Conservation (phyloP, 106 monocot genomes). For the Dioscorea alata region DNA sequence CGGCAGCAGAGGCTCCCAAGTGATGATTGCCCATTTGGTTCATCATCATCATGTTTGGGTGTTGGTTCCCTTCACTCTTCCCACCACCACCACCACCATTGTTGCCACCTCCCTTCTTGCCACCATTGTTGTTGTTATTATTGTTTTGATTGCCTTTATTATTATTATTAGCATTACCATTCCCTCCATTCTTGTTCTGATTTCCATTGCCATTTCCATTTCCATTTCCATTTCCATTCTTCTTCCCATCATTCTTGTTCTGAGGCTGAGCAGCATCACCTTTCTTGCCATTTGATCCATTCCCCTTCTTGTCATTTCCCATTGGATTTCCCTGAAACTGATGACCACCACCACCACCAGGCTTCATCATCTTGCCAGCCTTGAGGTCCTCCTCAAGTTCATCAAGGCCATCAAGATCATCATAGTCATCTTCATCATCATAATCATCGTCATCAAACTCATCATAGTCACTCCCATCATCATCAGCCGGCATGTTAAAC, state of each 20-base stretch:
- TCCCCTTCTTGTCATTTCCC: constrained; percentile 1
- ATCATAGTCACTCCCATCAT: constrained; percentile 10
- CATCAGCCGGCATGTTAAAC: constrained; percentile 30
- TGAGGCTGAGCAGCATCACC: constrained; percentile 8
- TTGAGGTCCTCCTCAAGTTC: constrained; percentile 34
- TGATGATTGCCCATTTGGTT: constrained; percentile 5
- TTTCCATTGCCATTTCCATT: constrained; percentile 3
- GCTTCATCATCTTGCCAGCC: constrained; percentile 23
- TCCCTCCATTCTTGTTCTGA: constrained; percentile 4
- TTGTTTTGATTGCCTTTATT: background rate
- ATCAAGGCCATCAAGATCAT: constrained; percentile 1
- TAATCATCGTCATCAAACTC: constrained; percentile 13
- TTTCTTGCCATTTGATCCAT: constrained; percentile 4
- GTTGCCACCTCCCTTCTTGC: constrained; percentile 1
- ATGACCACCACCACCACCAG: too few species aligned
- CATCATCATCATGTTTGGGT: constrained; percentile 12
- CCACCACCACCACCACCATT: background rate
- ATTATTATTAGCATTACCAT: background rate
- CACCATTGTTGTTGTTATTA: constrained; percentile 2
- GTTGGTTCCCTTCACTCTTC: background rate
- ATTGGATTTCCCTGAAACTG: background rate
- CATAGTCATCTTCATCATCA: constrained; percentile 21
- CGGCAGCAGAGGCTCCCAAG: constrained; percentile 1
- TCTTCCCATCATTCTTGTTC: constrained; percentile 6
- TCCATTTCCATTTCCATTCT: background rate